Conservation (phyloP, 495 filamentous ascomycete genomes). For the Talaromyces borbonicus region DNA sequence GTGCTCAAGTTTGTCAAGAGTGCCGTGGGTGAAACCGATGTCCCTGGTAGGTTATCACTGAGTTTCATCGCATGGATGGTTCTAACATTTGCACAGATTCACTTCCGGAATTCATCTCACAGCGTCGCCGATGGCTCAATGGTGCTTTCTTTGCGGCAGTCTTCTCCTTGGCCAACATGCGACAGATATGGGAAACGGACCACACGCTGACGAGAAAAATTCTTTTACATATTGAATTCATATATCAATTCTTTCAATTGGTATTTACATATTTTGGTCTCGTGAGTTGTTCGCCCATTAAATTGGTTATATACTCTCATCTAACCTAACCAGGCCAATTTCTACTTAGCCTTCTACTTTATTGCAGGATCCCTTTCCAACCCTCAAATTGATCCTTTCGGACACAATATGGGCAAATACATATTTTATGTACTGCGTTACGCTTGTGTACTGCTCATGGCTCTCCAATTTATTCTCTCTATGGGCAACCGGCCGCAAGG, state of each 20-base stretch:
- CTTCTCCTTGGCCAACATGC: constrained; percentile 91
- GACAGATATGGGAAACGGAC: constrained; percentile 88
- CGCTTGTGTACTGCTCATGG: constrained; percentile 75
- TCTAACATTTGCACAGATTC: constrained; percentile 20
- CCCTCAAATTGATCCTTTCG: constrained; percentile 75
- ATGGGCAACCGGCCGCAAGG: constrained; percentile 98
- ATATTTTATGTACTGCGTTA: constrained; percentile 86
- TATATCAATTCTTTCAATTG: constrained; percentile 86
- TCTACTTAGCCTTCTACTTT: constrained; percentile 98
- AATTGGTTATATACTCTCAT: not conserved
- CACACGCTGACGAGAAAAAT: constrained; percentile 84
- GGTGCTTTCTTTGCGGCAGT: constrained; percentile 98
- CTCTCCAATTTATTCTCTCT: constrained; percentile 93
- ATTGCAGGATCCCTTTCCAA: constrained; percentile 91
- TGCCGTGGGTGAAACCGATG: constrained; percentile 93
- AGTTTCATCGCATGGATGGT: not conserved
- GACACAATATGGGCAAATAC: constrained; percentile 67
- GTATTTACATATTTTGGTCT: constrained; percentile 97
- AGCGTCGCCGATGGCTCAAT: constrained; percentile 93
- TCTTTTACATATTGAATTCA: constrained; percentile 87
- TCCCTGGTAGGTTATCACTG: constrained; percentile 58
- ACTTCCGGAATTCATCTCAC: constrained; percentile 84
- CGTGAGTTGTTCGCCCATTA: constrained; percentile 23
- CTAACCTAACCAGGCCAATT: constrained; percentile 74
- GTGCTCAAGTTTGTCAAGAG: constrained; percentile 95